Conservation (phyloP, 805 yeast genomes). For the Starmerella apicola region DNA sequence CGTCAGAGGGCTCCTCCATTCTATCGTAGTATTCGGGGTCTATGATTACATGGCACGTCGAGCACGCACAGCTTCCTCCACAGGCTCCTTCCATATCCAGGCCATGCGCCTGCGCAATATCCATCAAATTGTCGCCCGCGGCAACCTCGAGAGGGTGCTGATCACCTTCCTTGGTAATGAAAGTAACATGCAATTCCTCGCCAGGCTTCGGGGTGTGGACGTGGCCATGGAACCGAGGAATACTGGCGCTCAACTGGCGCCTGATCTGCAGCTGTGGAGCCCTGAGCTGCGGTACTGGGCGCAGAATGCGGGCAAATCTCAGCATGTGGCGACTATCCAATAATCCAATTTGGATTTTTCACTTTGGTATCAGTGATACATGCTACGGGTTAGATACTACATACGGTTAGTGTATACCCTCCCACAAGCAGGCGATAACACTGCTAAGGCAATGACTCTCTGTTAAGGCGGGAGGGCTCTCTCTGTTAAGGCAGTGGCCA, state of each 20-base stretch:
- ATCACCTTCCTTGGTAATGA: slow-evolving; percentile 81
- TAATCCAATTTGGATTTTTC: too few species aligned
- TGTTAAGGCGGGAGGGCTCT: too few species aligned
- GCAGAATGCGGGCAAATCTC: too few species aligned
- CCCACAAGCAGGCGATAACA: too few species aligned
- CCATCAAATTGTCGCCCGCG: slow-evolving; percentile 83
- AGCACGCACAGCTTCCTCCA: slow-evolving; percentile 98
- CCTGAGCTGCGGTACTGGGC: too few species aligned
- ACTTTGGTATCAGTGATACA: too few species aligned
- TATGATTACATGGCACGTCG: slow-evolving; percentile 92
- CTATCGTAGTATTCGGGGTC: slow-evolving; percentile 89
- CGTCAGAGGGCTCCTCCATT: slow-evolving; percentile 92
- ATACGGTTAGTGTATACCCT: too few species aligned
- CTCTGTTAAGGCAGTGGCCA: too few species aligned
- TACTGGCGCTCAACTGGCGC: not conserved
- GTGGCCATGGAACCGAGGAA: slow-evolving; percentile 54
- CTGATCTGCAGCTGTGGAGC: too few species aligned
- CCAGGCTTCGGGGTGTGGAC: slow-evolving; percentile 85
- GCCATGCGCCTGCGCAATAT: slow-evolving; percentile 87
- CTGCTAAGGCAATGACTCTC: too few species aligned
- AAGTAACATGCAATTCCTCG: slow-evolving; percentile 78
- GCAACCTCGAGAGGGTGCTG: slow-evolving; percentile 75
- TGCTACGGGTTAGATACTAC: too few species aligned
- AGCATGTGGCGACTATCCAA: too few species aligned
- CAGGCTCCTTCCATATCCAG: slow-evolving; percentile 96